phyloP scores from a whole-genome alignment of 139 green algal genomes.

The Chlorella sp. region DNA sequence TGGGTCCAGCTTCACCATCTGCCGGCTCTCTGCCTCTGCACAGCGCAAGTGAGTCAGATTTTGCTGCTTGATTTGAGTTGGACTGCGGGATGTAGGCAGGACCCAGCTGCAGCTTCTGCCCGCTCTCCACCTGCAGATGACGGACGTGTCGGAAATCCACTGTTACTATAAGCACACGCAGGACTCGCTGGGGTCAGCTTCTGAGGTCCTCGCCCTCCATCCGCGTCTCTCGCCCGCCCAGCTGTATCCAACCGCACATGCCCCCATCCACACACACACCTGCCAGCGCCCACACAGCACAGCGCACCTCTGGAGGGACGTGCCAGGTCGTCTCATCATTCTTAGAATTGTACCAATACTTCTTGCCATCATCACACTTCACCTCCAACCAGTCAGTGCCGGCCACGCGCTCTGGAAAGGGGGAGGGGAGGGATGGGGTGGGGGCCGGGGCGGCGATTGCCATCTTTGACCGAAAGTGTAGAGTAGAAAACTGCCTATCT shows the following conservation, averaged over 20 bases:
- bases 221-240: not conserved
- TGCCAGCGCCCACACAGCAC: too few species aligned
- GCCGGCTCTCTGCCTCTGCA: not conserved
- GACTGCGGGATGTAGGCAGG: too few species aligned
- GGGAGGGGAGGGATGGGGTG: not conserved
- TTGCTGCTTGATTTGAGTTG: too few species aligned
- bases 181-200: too few species aligned
- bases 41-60: too few species aligned
- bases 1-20: conserved; percentile 36
- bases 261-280: too few species aligned
- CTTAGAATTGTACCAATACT: conserved; percentile 80
- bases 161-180: too few species aligned
- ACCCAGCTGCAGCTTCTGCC: conserved; percentile 27
- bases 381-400: conserved; percentile 87
- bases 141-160: too few species aligned
- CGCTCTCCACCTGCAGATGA: not conserved
- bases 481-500: too few species aligned
- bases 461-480: too few species aligned
- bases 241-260: not conserved
- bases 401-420: conserved; percentile 39
- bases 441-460: not conserved
- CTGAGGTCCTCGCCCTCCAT: too few species aligned
- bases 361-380: conserved; percentile 72
- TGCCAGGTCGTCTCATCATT: conserved; percentile 66
- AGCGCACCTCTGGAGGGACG: conserved; percentile 57